Evolutionary conservation across 768 basidiomycete genomes (phyloP), one percentile per base, ranked within the genome.

Genomic region (Lepiota brunneoincarnata): DNA sequence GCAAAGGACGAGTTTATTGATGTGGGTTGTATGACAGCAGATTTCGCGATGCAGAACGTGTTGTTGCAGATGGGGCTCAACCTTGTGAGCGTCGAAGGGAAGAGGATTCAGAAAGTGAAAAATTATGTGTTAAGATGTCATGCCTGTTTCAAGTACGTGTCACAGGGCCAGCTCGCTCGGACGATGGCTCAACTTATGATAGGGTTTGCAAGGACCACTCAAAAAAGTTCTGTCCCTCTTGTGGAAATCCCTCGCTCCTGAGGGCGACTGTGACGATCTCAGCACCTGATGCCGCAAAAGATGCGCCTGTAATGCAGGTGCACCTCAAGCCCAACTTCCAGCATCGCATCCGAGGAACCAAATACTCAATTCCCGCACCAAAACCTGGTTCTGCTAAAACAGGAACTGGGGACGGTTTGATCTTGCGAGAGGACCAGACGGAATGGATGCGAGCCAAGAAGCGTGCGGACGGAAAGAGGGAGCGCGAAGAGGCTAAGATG

Each of bases 11-110:
- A 75, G 41, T 36, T 59, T 0, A 62, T 96, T 42, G 77, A 76
- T 49, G 84, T 82, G 4, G 97, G 94, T 15, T 97, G 95, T 67
- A 93, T 98, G 90, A 98, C 97, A 7, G 91, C 91, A 18, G 97
- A 99, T 80, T 98, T 94, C 68, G 97, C 97, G 15, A 97, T 99
- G 86, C 97, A 99, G 71, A 99, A 99, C 63, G 92, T 98, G 18
- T 71, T 96, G 58, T 70, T 99, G 47, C 95, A 97, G 68, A 94
- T 98, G 90, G 90, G 90, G 0, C 71, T 99, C 58, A 89, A 87
- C 57, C 77, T 98, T 24, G 86, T 99, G 10, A 87, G 93, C 7
- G 81, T 90, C 6, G 93, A 94, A 58, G 97, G 97, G 4, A 95
- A 88, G 72, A 78, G 83, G 60, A 96, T 99, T 55, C 81, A 89